A percentile compares a stretch with the other conserved stretches of the same genome.
Evolutionary conservation across 257 asterid genomes (phyloP).

Genomic region (Jasminum sambac): DNA sequence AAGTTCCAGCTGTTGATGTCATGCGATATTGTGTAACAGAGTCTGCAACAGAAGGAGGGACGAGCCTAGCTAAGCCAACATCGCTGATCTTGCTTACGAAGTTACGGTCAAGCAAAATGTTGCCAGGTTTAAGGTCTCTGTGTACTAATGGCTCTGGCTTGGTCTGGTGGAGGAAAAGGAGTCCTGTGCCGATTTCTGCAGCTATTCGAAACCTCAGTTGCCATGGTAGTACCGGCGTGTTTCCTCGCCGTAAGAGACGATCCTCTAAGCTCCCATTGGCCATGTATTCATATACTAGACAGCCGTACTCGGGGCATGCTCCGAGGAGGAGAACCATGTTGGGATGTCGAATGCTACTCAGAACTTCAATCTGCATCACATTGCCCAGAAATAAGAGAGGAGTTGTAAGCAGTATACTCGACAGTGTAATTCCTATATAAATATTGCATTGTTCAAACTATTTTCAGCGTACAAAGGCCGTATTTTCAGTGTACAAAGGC

Average conservation of each 20-base stretch:
- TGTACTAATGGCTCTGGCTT: slow-evolving; percentile 96
- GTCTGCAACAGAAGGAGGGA: slow-evolving; percentile 89
- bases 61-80: slow-evolving; percentile 90
- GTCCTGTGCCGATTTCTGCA: slow-evolving; percentile 87
- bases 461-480: background rate
- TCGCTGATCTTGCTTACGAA: slow-evolving; percentile 87
- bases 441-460: background rate
- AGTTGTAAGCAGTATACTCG: background rate
- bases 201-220: slow-evolving; percentile 80
- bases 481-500: background rate
- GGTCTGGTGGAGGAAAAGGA: slow-evolving; percentile 87
- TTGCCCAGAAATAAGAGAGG: slow-evolving; percentile 10
- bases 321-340: slow-evolving; percentile 98
- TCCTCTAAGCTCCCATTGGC: slow-evolving; percentile 93
- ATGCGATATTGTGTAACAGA: slow-evolving; percentile 84
- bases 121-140: slow-evolving; percentile 84
- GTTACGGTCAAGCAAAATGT: slow-evolving; percentile 84
- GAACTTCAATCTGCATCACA: slow-evolving; percentile 75
- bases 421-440: background rate
- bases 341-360: slow-evolving; percentile 88
- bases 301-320: slow-evolving; percentile 96
- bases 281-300: slow-evolving; percentile 90
- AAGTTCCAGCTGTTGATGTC: slow-evolving; percentile 96
- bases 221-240: slow-evolving; percentile 78
- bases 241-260: slow-evolving; percentile 61